These are phyloP conservation scores for Malassezia japonica DNA, from an alignment of 1,284 basidiomycete genomes.

Conservation along the genomic window DNA sequence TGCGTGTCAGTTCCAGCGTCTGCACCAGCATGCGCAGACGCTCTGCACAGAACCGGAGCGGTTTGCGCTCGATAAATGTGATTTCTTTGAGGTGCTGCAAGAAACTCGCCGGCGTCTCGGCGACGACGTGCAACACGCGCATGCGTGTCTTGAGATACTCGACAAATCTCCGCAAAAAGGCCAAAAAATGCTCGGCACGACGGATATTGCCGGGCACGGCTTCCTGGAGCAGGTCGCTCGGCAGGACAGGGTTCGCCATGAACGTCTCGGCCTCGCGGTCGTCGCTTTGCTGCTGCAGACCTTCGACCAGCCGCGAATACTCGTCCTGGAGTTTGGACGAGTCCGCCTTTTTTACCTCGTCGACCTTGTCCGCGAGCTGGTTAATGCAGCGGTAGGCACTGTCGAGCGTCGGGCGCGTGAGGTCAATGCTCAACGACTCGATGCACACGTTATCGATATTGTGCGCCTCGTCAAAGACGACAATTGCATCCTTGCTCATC, in stretches of 20 bases:
- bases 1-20: slow-evolving; percentile 76
- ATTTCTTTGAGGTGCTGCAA: slow-evolving; percentile 97
- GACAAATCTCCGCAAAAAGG: slow-evolving; percentile 93
- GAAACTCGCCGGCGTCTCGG: slow-evolving; percentile 98
- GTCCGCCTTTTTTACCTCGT: slow-evolving; percentile 92
- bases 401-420: slow-evolving; percentile 97
- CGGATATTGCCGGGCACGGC: slow-evolving; percentile 96
- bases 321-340: slow-evolving; percentile 91
- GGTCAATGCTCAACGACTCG: slow-evolving; percentile 91
- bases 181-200: slow-evolving; percentile 97
- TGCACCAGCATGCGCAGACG: slow-evolving; percentile 85
- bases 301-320: slow-evolving; percentile 91
- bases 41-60: slow-evolving; percentile 93
- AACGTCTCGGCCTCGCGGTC: slow-evolving; percentile 68
- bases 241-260: slow-evolving; percentile 77
- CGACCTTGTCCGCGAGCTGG: slow-evolving; percentile 80
- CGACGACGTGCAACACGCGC: slow-evolving; percentile 96
- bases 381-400: slow-evolving; percentile 80
- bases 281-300: slow-evolving; percentile 60
- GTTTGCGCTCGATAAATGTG: slow-evolving; percentile 92
- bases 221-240: slow-evolving; percentile 86
- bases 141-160: slow-evolving; percentile 99
- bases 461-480: slow-evolving; percentile 98
- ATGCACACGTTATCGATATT: slow-evolving; percentile 96
- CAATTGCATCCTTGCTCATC: slow-evolving; percentile 92